Evolutionary conservation across 129 eudicot genomes (phyloP).

Genomic region (Solidago caesia): DNA sequence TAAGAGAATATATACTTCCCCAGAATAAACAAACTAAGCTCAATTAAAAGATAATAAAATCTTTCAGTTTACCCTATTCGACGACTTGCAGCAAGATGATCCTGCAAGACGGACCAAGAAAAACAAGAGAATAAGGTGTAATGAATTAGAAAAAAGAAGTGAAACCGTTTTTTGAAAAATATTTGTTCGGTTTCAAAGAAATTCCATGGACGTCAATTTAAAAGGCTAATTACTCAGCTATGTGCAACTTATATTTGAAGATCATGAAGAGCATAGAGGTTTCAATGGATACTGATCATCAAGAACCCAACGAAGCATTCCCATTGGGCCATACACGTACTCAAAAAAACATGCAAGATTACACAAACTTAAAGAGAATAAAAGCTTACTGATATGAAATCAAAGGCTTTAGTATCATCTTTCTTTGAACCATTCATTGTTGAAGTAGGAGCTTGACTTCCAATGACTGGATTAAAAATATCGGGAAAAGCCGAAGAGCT

Average conservation of each 20-base stretch:
- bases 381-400: conserved; percentile 86
- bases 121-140: neutral
- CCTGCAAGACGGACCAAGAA: conserved; percentile 53
- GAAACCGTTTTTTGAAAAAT: neutral
- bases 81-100: conserved; percentile 93
- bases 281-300: neutral
- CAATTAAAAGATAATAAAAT: neutral
- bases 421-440: conserved; percentile 69
- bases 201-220: too few relatives aligned
- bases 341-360: neutral
- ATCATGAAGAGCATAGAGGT: neutral
- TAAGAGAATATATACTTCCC: conserved; percentile 19
- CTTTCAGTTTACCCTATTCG: conserved; percentile 56
- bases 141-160: neutral
- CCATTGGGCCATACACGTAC: neutral
- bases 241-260: neutral
- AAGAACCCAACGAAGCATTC: neutral
- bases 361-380: conserved; percentile 19
- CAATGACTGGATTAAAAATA: conserved; percentile 67
- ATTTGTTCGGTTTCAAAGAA: neutral
- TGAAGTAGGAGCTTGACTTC: conserved; percentile 57
- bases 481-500: conserved; percentile 70
- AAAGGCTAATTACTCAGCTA: neutral
- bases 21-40: conserved; percentile 1
- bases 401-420: conserved; percentile 92